phyloP scores from a whole-genome alignment of 2,329 filamentous ascomycete genomes.

The Escovopsis weberi region DNA sequence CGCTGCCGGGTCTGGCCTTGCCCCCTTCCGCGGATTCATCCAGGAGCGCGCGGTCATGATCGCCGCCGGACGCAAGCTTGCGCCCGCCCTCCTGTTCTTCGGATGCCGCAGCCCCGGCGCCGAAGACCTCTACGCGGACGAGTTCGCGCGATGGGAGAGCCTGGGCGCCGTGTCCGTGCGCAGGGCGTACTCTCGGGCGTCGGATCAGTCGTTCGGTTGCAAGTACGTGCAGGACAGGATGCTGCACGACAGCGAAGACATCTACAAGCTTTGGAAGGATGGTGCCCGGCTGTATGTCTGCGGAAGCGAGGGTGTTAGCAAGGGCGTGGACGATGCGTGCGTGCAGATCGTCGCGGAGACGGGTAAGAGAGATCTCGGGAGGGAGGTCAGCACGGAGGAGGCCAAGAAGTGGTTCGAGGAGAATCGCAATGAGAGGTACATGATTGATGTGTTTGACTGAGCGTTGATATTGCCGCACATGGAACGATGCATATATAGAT shows the following conservation, averaged over 20 bases:
- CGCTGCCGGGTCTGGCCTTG: constrained; percentile 40
- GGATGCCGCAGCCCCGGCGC: constrained; percentile 41
- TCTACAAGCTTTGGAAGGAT: constrained; percentile 23
- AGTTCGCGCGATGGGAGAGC: constrained; percentile 43
- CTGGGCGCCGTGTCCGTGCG: constrained; percentile 45
- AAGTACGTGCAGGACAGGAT: constrained; percentile 33
- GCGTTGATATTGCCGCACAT: not conserved
- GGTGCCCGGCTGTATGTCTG: constrained; percentile 49
- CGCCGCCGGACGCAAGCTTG: constrained; percentile 35
- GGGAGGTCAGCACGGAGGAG: constrained; percentile 23
- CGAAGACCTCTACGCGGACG: constrained; percentile 46
- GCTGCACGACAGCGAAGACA: constrained; percentile 19
- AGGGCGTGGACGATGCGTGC: constrained; percentile 28
- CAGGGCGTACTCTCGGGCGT: constrained; percentile 38
- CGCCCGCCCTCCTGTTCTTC: constrained; percentile 49
- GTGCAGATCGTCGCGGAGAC: constrained; percentile 21
- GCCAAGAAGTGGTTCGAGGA: constrained; percentile 33
- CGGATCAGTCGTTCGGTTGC: constrained; percentile 30
- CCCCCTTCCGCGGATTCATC: constrained; percentile 48
- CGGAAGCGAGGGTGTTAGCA: constrained; percentile 39
- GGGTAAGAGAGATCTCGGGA: constrained; percentile 14
- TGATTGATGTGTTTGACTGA: constrained; percentile 47
- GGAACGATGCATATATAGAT: too few species aligned
- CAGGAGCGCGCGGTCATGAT: constrained; percentile 44
- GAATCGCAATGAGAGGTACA: constrained; percentile 39